These are phyloP conservation scores for Pezicula radicicola DNA, from an alignment of 2,329 filamentous ascomycete species.

Conservation along the genomic window DNA sequence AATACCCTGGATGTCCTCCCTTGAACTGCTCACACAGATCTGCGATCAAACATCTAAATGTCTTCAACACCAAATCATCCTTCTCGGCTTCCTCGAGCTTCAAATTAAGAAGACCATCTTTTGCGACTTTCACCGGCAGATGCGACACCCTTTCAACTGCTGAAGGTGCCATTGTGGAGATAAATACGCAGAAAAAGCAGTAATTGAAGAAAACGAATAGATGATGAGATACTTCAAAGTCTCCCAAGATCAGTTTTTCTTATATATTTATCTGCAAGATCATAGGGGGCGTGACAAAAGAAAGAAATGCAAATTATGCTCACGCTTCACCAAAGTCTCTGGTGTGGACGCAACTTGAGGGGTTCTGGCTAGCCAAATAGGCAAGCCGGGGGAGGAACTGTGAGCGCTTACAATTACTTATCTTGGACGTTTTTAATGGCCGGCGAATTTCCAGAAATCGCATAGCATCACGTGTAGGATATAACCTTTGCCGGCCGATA, in stretches of 20 bases:
- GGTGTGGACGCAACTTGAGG: too few species aligned
- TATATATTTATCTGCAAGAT: not conserved
- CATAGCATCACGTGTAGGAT: too few species aligned
- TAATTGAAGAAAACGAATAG: not conserved
- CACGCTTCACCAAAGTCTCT: too few species aligned
- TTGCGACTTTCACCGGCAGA: not conserved
- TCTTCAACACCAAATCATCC: conserved; percentile 44
- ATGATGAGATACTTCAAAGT: not conserved
- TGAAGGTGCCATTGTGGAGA: conserved; percentile 2
- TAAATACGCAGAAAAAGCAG: not conserved
- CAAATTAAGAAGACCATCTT: not conserved
- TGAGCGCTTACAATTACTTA: too few species aligned
- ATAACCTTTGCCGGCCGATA: too few species aligned
- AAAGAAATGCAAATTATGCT: too few species aligned
- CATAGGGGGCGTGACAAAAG: too few species aligned
- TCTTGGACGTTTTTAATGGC: too few species aligned
- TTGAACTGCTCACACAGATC: conserved; percentile 70
- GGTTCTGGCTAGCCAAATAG: too few species aligned
- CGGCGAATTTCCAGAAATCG: too few species aligned
- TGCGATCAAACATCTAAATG: conserved; percentile 61
- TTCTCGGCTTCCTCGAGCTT: not conserved
- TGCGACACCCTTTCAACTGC: conserved; percentile 3
- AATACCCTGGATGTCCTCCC: conserved; percentile 64
- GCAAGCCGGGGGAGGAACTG: too few species aligned
- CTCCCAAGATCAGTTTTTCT: too few species aligned